These are phyloP conservation scores for Bryopsis sp. DNA, from an alignment of 139 green algal species.

Conservation along the genomic window DNA sequence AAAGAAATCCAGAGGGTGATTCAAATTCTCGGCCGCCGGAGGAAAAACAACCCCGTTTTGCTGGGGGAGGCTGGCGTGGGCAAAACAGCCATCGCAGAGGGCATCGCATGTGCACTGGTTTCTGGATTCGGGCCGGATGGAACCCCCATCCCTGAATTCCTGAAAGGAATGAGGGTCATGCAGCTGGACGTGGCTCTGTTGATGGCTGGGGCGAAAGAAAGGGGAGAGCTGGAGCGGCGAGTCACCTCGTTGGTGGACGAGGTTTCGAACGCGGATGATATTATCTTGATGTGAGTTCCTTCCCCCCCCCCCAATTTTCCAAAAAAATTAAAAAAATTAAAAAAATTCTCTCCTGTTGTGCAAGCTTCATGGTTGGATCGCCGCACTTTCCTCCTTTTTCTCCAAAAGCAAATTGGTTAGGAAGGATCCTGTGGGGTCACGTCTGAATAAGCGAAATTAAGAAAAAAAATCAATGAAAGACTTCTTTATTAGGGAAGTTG, in stretches of 20 bases:
- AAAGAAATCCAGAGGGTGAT: conserved; percentile 78
- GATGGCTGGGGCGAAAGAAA: conserved; percentile 89
- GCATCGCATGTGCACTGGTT: conserved; percentile 78
- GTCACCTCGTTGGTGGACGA: conserved; percentile 84
- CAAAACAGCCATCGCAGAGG: conserved; percentile 90
- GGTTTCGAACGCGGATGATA: conserved; percentile 51
- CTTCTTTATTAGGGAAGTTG: no score
- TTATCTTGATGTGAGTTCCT: conserved; percentile 82
- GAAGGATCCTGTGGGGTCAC: no score
- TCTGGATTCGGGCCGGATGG: conserved; percentile 38
- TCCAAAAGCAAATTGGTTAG: no score
- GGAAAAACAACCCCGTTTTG: conserved; percentile 95
- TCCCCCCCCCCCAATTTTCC: neutral
- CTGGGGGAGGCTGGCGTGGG: conserved; percentile 55
- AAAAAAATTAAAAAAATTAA: conserved; percentile 2
- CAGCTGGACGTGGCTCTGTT: conserved; percentile 86
- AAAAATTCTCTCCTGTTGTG: no score
- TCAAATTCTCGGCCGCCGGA: conserved; percentile 83
- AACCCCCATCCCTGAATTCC: conserved; percentile 67
- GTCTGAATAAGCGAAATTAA: no score
- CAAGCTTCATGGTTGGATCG: conserved; percentile 9
- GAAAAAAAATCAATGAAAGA: no score
- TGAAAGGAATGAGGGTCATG: conserved; percentile 82
- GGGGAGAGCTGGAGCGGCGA: conserved; percentile 91
- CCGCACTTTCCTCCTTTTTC: neutral